These are phyloP conservation scores for Alloteropsis semialata DNA, from an alignment of 176 grass and related monocot genomes.

Conservation along the genomic window DNA sequence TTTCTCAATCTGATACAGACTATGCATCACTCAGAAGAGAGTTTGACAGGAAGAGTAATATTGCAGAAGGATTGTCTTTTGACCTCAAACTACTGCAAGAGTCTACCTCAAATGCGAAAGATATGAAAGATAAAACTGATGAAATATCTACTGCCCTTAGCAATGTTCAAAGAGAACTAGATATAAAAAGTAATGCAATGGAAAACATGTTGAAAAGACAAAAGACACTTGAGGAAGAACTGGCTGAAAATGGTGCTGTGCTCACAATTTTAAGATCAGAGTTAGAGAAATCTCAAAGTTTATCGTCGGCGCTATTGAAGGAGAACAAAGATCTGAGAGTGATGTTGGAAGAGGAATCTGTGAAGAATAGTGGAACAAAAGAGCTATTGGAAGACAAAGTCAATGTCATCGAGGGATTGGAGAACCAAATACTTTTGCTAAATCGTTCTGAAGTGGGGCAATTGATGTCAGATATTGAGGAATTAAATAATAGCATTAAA, in stretches of 20 bases:
- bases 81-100: conserved; percentile 87
- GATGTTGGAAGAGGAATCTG: conserved; percentile 58
- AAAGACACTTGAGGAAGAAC: conserved; percentile 51
- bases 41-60: conserved; percentile 62
- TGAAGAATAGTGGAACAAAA: conserved; percentile 46
- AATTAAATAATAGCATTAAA: conserved; percentile 47
- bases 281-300: conserved; percentile 52
- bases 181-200: conserved; percentile 45
- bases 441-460: conserved; percentile 50
- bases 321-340: conserved; percentile 63
- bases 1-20: conserved; percentile 21
- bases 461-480: conserved; percentile 37
- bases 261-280: conserved; percentile 55
- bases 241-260: conserved; percentile 43
- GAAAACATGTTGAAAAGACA: conserved; percentile 55
- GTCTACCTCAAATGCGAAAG: conserved; percentile 50
- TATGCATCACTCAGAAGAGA: conserved; percentile 58
- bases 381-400: conserved; percentile 57
- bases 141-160: conserved; percentile 42
- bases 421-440: conserved; percentile 63
- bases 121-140: conserved; percentile 64
- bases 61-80: conserved; percentile 74
- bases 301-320: conserved; percentile 44
- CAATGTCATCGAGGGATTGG: conserved; percentile 65
- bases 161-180: conserved; percentile 58